A percentile compares a stretch with the other conserved stretches of the same genome.
phyloP scores from a whole-genome alignment of 2,329 filamentous ascomycete species.

The Knufia petricola region DNA sequence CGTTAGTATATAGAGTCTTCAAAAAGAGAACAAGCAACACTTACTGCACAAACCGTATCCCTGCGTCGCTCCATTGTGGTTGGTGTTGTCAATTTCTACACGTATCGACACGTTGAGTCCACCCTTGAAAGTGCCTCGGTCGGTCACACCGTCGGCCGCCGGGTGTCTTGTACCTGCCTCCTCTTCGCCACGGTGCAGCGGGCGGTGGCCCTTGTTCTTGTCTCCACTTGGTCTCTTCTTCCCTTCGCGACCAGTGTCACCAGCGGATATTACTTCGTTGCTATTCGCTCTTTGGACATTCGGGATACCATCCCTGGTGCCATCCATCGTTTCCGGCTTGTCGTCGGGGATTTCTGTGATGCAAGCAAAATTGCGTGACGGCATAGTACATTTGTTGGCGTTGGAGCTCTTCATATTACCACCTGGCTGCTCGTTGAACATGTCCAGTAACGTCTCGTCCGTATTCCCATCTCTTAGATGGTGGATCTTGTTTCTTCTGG shows the following conservation, averaged over 20 bases:
- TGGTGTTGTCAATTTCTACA: constrained; percentile 38
- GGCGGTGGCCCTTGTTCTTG: constrained; percentile 56
- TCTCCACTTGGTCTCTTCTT: constrained; percentile 18
- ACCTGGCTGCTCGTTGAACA: constrained; percentile 54
- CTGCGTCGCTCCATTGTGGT: constrained; percentile 33
- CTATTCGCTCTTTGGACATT: no score
- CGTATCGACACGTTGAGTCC: constrained; percentile 37
- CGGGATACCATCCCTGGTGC: no score
- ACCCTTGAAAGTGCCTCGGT: constrained; percentile 30
- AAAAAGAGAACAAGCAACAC: no score
- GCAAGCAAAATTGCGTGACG: constrained; percentile 55
- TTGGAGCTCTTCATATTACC: constrained; percentile 52
- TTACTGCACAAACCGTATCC: constrained; percentile 42
- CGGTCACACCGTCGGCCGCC: constrained; percentile 48
- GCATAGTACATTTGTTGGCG: constrained; percentile 80
- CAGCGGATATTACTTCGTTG: constrained; percentile 1
- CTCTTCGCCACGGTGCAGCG: constrained; percentile 68
- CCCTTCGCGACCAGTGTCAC: constrained; percentile 16
- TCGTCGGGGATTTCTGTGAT: constrained; percentile 43
- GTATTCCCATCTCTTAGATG: constrained; percentile 50
- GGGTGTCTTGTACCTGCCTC: constrained; percentile 67
- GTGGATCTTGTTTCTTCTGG: constrained; percentile 55
- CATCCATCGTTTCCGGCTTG: constrained; percentile 24
- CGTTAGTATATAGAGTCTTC: background rate
- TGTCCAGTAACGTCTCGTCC: constrained; percentile 53